A percentile compares a stretch with the other conserved stretches of the same genome.
phyloP scores from a whole-genome alignment of 2,329 filamentous ascomycete genomes.

The Fusarium anguioides region DNA sequence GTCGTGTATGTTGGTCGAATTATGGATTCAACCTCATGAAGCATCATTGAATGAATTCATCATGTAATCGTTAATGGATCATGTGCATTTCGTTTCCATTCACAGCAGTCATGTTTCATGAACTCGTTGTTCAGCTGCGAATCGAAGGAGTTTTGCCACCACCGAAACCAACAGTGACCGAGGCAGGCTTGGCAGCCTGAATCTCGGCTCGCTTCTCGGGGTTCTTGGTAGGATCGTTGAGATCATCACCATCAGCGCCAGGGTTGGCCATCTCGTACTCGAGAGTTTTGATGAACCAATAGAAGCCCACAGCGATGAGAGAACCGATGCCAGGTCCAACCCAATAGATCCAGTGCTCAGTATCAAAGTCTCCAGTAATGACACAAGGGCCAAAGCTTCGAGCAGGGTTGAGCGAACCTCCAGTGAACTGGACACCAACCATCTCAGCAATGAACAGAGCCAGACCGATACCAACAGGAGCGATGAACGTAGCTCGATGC shows the following conservation, averaged over 20 bases:
- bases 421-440: conserved; percentile 60
- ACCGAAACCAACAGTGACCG: conserved; percentile 22
- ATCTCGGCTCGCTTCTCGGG: conserved; percentile 53
- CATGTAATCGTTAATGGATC: conserved; percentile 9
- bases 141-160: conserved; percentile 39
- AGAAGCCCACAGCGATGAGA: conserved; percentile 52
- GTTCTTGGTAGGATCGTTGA: conserved; percentile 58
- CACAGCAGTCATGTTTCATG: conserved; percentile 13
- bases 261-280: conserved; percentile 60
- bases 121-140: conserved; percentile 23
- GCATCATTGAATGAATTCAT: conserved; percentile 4
- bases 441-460: conserved; percentile 59
- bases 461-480: conserved; percentile 60
- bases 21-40: neutral
- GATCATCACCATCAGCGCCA: conserved; percentile 57
- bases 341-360: conserved; percentile 62
- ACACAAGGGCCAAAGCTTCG: conserved; percentile 60
- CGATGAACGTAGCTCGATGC: conserved; percentile 59
- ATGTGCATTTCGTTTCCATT: conserved; percentile 1
- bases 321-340: conserved; percentile 51
- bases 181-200: conserved; percentile 29
- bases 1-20: neutral
- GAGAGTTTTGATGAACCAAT: conserved; percentile 55
- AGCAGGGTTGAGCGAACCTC: conserved; percentile 60
- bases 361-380: conserved; percentile 54